Base-by-base conservation (phyloP, 1,284 basidiomycete species). In the Apiotrichum veenhuisii region DNA sequence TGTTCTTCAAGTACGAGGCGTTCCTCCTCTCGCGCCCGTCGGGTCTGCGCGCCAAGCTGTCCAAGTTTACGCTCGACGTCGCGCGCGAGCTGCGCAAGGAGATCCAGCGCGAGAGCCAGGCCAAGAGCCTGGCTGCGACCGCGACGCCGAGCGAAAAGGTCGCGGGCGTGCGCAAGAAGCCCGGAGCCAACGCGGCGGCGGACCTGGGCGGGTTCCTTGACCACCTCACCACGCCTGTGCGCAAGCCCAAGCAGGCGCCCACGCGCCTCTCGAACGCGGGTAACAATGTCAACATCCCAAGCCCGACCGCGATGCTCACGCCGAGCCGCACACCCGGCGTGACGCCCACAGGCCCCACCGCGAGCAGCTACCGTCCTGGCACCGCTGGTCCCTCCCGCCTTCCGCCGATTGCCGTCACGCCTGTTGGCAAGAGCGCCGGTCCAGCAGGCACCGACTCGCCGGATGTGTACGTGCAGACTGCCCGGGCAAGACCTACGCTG, bases 1-100 rank as follows among this genome's bases (percentile, higher is more conserved):
- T 80, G 20, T 78, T 67, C 64, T 80, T 70, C 74, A 79, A 79
- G 61, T 78, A 78, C 66, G 78, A 80, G 61, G 78, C 78, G 2
- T 78, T 78, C 57, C 65, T 78, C 30, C 61, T 79, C 54, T 73
- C 74, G 22, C 67, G 72, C 11, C 72, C 77, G 22, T 70, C 72
- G 4, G 70, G 69, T 5, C 59, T 76, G 18, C 66, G 74, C n/a
- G 65, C 69, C 33, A 74, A 73, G 57, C 55, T 76, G 26, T 63
- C 71, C 17, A 59, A 43, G 11, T 61, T 77, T 25, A 74, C 65
- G 4, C 57, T 78, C n/a, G 70, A 72, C 33, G 73, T 73, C 26
- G 67, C 70, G 25, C 62, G 73, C 15, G 76, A 79, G 56, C 62
- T 80, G 53, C 67, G 71, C 37, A 71, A 69, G 53, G 74, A 78